Evolutionary conservation across 192 early-diverging fungal species (phyloP), one percentile per base, ranked within the genome.

Genomic region (Coemansia sp.): DNA sequence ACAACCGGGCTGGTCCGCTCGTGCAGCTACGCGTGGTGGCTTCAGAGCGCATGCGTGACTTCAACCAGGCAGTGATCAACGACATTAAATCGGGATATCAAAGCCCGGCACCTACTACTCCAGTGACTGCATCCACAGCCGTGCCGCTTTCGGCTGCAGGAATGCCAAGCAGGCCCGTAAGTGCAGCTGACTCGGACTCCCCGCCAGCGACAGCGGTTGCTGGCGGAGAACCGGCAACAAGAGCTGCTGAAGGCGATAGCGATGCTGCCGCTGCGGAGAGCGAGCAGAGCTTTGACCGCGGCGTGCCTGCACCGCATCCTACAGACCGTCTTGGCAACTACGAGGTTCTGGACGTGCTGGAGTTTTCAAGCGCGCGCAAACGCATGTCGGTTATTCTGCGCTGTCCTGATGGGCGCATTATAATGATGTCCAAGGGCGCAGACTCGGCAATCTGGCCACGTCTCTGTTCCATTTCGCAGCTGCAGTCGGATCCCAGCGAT

Each of bases 381-480:
- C 84, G 94, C 31, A 94, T 94, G 94, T 88, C 86, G 0, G 82
- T 91, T 6, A 79, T 96, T 30, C 80, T 88, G 50, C 76, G 84
- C 23, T 81, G 83, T 51, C 83, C 88, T 5, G 84, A 89, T 54
- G 87, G 86, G 8, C 80, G 78, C 18, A 92, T 94, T 46, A 81
- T 85, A 10, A 65, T 96, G 43, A 84, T 90, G 63, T 89, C 87
- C 70, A 94, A 96, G 80, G 94, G 94, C 21, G 93, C 93, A 2
- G 93, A 96, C 66, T 92, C 91, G 6, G 86, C 92, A 18, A 82
- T 96, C 49, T 70, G 91, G 50, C 88, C 85, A 48, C 79, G 87
- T 2, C 70, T 88, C 26, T 10, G 57, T 3, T 23, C 30, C n/a
- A 39, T 65, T 13, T 69, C 59, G 12, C 26, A 12, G 3, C 15